Evolutionary conservation across 2,329 filamentous ascomycete species (phyloP), one percentile per base, ranked within the genome.

Genomic region (Epicoccum sorghinum): DNA sequence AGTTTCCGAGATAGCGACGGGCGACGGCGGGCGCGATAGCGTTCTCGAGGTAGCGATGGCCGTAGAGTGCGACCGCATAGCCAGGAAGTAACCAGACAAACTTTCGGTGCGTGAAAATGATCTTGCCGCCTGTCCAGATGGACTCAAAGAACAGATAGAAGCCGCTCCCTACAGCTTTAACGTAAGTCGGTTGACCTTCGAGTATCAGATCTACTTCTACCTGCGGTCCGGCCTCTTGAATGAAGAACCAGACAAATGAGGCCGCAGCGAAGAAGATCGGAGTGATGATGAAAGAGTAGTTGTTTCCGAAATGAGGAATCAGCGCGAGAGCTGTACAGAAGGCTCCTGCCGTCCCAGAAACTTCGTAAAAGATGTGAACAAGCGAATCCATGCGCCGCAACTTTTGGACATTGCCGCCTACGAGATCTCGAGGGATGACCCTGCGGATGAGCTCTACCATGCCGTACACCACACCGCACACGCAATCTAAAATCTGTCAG

Each of bases 391-490:
- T 78, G 29, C 75, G 76, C 42, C 78, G 74, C 13, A 82, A 69
- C 59, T 82, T 82, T 41, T 79, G 76, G 1, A 82, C 73, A 52
- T 82, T 76, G 32, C 80, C 80, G 22, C 80, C 80, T 1, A 82
- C 80, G 30, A 82, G 79, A 53, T 83, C 80, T 33, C 79, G 69
- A 2, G 80, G 80, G 35, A 83, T 82, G 39, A 82, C 78, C 32
- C 79, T 71, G 12, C 80, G 75, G 50, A 82, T 80, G 25, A 82
- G 71, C 64, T 83, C 80, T 10, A 82, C 78, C 80, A 82, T 82
- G 35, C 79, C 79, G 36, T 70, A 68, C 3, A 66, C 65, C 33
- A 68, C 57, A 56, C 65, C 65, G 32, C 62, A 67, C 30, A 68
- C 61, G 25, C 65, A 67, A 37, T 59, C 65, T 67, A 43, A 22